These are phyloP conservation scores for Dryas alaskensis DNA, from an alignment of 306 rosid genomes.

Conservation along the genomic window DNA sequence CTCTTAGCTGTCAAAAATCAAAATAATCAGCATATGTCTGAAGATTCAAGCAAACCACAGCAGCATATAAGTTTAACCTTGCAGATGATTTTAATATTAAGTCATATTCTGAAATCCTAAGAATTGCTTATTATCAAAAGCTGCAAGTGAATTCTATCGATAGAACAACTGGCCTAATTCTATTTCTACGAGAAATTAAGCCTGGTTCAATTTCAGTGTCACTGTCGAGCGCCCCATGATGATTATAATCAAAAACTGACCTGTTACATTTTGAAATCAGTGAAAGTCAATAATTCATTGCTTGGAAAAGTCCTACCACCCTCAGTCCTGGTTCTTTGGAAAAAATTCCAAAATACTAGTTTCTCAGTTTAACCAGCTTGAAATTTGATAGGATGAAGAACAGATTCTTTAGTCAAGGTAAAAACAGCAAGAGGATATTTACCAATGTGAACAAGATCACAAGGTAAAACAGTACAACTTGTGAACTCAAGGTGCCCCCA, in stretches of 20 bases:
- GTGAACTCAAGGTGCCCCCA: neutral
- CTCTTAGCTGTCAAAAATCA: conserved; percentile 21
- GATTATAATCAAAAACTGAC: neutral
- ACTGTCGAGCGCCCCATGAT: neutral
- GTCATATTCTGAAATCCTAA: neutral
- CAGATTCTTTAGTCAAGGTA: too few species aligned
- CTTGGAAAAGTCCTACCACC: neutral
- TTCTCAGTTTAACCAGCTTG: neutral
- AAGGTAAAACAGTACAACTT: neutral
- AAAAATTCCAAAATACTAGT: neutral
- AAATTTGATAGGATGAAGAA: too few species aligned
- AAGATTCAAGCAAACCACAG: conserved; percentile 23
- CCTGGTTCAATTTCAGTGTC: neutral
- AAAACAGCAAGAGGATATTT: neutral
- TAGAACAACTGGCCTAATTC: neutral
- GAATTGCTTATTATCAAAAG: neutral
- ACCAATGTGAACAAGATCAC: neutral
- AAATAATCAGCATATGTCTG: neutral
- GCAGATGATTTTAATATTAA: neutral
- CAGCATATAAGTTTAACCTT: neutral
- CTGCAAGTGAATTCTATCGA: neutral
- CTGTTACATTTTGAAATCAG: neutral
- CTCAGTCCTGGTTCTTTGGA: neutral
- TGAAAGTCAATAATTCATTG: neutral
- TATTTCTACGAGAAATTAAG: neutral